Evolutionary conservation across 169 alveolate genomes (phyloP), one percentile per base, ranked within the genome.

Genomic region (Eimeria tenella): DNA sequence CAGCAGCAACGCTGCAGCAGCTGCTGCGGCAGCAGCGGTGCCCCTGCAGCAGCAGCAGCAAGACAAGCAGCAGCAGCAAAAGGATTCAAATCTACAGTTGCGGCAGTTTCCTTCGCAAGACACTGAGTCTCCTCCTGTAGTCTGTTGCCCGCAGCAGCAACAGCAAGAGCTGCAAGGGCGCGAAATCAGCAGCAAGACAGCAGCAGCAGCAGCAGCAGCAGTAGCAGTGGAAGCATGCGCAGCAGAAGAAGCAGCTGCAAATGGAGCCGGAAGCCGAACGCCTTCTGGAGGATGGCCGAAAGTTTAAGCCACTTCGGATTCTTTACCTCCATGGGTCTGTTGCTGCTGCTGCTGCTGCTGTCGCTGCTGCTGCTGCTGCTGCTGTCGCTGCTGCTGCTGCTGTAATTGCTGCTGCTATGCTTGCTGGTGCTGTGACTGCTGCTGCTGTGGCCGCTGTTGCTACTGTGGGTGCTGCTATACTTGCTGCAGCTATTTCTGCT

Each of bases 331-430:
- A 65, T 71, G 82, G 50, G 6, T 11, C 74, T 65, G 74, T n/a
- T 65, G 74, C 74, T 19, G 6, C 31, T 19, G 74, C 21, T 31
- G 83, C 62, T 8, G 13, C 83, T 31, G n/a, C 83, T 31, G 60
- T 10, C 17, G 25, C 53, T 77, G 87, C 87, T 77, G 68, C 50
- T 53, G 52, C 87, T 23, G 87, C 70, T 19, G 75, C 75, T 68
- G 75, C 75, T 6, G 31, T 68, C 23, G 75, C 63, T 56, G 63
- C 63, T 56, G 63, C 63, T 56, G 63, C 63, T 56, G 63, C 63
- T 56, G 63, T 6, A 8, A 10, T 10, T 56, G 63, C 63, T 56
- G 63, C 63, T 56, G 63, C 63, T 56, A 6, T 6, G 10, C 25
- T 5, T 65, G 31, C 75, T n/a, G 5, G n/a, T 10, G 65, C 13